Evolutionary conservation across 2,329 filamentous ascomycete species (phyloP), one percentile per base, ranked within the genome.

Genomic region (Phyllosticta citriasiana): DNA sequence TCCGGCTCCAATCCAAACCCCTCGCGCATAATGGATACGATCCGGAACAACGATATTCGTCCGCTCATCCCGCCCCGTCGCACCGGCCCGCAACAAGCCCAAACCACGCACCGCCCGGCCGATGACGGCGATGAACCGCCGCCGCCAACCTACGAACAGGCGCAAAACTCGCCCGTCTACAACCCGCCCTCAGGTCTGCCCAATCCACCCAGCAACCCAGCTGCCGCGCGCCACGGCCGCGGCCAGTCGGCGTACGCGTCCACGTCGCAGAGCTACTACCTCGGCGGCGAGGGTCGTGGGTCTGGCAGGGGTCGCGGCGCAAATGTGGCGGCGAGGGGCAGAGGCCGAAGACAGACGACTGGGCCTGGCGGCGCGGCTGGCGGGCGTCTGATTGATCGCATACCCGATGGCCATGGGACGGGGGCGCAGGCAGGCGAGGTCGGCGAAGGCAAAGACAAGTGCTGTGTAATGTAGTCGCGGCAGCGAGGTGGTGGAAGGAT

Each of bases 71-170:
- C 78, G 30, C 78, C 78, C 0, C 74, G 78, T 4, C 68, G 73
- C 33, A 66, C 68, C 27, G 33, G 55, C 26, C 61, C 58, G 3
- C 55, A 55, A n/a, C 30, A 22, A 61, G 50, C 55, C 60, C 58
- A 57, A 54, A 30, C 57, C 22, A 55, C 54, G 56, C 59, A 33
- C 64, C 70, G 67, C 55, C 64, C 33, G 64, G 74, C 67, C 61
- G 76, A 72, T 55, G 68, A 67, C 35, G 70, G 70, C 14, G 78
- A 82, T 25, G 79, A 84, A 27, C 80, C 78, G 0, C 84, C 84
- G 1, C 85, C 84, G 1, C 86, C 86, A 4, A 80, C 81, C 0
- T 88, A 88, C 67, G 86, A 88, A 69, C 83, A 87, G 70, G 83
- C 84, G 19, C 79, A 84, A 0, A 79, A 75, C 26, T 53, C 47